These are phyloP conservation scores for Lichtheimia ornata DNA, from an alignment of 371 early-diverging fungal species.

Conservation along the genomic window DNA sequence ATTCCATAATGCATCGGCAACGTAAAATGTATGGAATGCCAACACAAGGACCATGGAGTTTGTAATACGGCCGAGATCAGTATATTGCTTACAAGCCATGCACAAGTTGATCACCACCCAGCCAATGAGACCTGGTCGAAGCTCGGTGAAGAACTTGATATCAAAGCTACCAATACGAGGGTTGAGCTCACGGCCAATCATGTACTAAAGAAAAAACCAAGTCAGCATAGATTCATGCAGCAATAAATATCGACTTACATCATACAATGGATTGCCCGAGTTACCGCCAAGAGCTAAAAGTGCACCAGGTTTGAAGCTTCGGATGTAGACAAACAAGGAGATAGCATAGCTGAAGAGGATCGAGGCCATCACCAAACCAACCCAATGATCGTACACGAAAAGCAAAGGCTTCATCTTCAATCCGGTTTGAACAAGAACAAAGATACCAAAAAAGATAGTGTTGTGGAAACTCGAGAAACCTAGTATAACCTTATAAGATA, in stretches of 20 bases:
- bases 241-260: slow-evolving; percentile 45
- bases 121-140: slow-evolving; percentile 89
- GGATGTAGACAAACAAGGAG: slow-evolving; percentile 72
- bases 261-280: slow-evolving; percentile 84
- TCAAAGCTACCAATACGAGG: slow-evolving; percentile 87
- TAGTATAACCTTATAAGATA: neutral
- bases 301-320: slow-evolving; percentile 68
- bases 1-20: slow-evolving; percentile 84
- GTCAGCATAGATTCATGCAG: neutral
- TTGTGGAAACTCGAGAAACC: slow-evolving; percentile 56
- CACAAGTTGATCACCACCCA: slow-evolving; percentile 80
- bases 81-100: slow-evolving; percentile 80
- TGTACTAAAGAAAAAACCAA: slow-evolving; percentile 46
- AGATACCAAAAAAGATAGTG: slow-evolving; percentile 49
- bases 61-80: slow-evolving; percentile 64
- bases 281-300: slow-evolving; percentile 89
- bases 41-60: slow-evolving; percentile 78
- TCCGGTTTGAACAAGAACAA: slow-evolving; percentile 29
- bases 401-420: slow-evolving; percentile 43
- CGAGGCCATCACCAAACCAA: slow-evolving; percentile 72
- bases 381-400: slow-evolving; percentile 78
- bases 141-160: slow-evolving; percentile 91
- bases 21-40: slow-evolving; percentile 80
- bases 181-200: slow-evolving; percentile 86
- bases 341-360: slow-evolving; percentile 67